Evolutionary conservation across 768 basidiomycete species (phyloP).

Genomic region (Gymnopilus junonius): DNA sequence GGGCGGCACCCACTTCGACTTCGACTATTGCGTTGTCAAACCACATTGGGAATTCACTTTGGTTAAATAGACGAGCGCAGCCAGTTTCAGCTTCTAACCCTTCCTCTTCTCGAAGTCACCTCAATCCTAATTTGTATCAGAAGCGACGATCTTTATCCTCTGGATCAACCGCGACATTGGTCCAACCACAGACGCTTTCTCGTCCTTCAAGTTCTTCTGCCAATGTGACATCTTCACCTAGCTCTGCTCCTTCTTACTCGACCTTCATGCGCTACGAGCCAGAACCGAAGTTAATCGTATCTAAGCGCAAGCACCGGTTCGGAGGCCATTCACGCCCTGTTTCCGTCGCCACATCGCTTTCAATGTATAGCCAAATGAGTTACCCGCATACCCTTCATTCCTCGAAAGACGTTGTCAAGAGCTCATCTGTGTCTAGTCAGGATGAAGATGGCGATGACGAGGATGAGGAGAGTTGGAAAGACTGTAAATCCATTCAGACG

Average conservation of each 20-base stretch:
- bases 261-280: background rate
- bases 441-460: background rate
- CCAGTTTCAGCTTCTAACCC: background rate
- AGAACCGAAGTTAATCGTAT: background rate
- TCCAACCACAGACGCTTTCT: background rate
- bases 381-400: constrained; percentile 8
- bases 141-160: background rate
- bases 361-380: constrained; percentile 13
- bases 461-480: background rate
- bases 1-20: background rate
- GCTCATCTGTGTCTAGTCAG: background rate
- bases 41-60: constrained; percentile 7
- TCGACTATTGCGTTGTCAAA: constrained; percentile 1
- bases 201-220: background rate
- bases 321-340: background rate
- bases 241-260: background rate
- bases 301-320: background rate
- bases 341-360: constrained; percentile 10
- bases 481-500: background rate
- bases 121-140: background rate
- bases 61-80: constrained; percentile 15
- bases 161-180: background rate
- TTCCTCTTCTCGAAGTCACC: background rate
- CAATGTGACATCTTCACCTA: background rate
- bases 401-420: background rate